A percentile compares a stretch with the other conserved stretches of the same genome.
phyloP scores from a whole-genome alignment of 768 basidiomycete species.

The Kwoniella dejecticola region DNA sequence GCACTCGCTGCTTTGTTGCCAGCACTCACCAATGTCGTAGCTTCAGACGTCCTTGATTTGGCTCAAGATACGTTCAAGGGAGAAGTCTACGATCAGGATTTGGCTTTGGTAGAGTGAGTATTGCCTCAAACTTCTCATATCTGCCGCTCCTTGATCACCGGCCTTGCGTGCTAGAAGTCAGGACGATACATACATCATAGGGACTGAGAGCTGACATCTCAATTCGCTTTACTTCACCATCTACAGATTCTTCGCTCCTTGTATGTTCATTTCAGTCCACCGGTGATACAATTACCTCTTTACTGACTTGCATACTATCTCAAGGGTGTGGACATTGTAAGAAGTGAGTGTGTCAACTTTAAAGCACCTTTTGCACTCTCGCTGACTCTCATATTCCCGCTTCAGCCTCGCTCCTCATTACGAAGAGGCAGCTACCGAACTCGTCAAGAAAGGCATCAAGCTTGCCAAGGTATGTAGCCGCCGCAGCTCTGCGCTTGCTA shows the following conservation, averaged over 20 bases:
- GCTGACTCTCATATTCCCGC: neutral
- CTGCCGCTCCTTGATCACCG: neutral
- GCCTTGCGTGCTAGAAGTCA: no score
- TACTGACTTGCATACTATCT: constrained; percentile 6
- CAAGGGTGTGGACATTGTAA: constrained; percentile 93
- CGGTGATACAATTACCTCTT: neutral
- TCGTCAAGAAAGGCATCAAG: constrained; percentile 83
- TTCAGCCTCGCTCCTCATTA: constrained; percentile 81
- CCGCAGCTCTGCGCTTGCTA: no score
- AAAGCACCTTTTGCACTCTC: no score
- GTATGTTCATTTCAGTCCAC: constrained; percentile 23
- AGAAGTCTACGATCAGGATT: constrained; percentile 65
- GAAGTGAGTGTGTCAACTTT: constrained; percentile 54
- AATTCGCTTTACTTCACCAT: neutral
- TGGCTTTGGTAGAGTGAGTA: constrained; percentile 93
- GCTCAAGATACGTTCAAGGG: constrained; percentile 70
- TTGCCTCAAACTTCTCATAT: neutral
- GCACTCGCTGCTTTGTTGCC: constrained; percentile 62
- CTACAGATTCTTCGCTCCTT: constrained; percentile 48
- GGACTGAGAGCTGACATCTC: neutral
- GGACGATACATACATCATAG: no score
- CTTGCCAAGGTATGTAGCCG: constrained; percentile 66
- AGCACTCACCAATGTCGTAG: constrained; percentile 60
- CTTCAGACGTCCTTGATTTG: constrained; percentile 79
- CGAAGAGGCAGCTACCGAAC: constrained; percentile 81